Evolutionary conservation across 768 basidiomycete genomes (phyloP), one percentile per base, ranked within the genome.

Genomic region (Cystoderma amianthinum): DNA sequence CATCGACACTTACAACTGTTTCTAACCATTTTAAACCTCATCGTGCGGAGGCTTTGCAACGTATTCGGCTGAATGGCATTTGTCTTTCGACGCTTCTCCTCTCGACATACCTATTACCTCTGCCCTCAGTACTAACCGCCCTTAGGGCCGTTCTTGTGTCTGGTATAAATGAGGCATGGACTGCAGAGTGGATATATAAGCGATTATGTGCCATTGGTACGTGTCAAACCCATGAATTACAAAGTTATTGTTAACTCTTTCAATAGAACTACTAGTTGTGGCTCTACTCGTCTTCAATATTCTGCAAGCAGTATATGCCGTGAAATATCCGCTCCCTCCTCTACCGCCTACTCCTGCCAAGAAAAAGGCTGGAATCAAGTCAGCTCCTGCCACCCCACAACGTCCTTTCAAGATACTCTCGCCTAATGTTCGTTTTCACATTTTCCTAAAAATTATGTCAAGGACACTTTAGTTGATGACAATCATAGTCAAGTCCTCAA

Each of bases 271-370:
- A 5, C 53, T 52, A 5, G 36, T 60, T 11, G 53, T 62, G 4
- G 42, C 51, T 2, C 46, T 71, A 17, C 57, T 69, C 39, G 47
- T 50, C 18, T 62, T 68, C 36, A 74, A 74, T 40, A 55, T 72
- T 42, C 28, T 70, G 22, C 63, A 72, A 48, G 62, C 58, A 1
- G 37, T 55, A 2, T 67, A 65, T 44, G 70, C 70, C 0, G 49
- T 74, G 16, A 65, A 62, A 22, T 74, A 68, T 39, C 72, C 72
- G n/a, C 63, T 66, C 15, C 45, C 58, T 17, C 58, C 64, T 2
- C 51, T 59, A 2, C 59, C 67, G 2, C 56, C 62, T 11, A 41
- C 58, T 2, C 42, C 57, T 1, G 63, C 69, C 11, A 64, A 65
- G 15, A 50, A 53, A 6, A 61, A 57, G 41, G 28, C 61, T 36